These are phyloP conservation scores for Pichia gijzeniarum DNA, from an alignment of 805 yeast genomes.

Conservation along the genomic window DNA sequence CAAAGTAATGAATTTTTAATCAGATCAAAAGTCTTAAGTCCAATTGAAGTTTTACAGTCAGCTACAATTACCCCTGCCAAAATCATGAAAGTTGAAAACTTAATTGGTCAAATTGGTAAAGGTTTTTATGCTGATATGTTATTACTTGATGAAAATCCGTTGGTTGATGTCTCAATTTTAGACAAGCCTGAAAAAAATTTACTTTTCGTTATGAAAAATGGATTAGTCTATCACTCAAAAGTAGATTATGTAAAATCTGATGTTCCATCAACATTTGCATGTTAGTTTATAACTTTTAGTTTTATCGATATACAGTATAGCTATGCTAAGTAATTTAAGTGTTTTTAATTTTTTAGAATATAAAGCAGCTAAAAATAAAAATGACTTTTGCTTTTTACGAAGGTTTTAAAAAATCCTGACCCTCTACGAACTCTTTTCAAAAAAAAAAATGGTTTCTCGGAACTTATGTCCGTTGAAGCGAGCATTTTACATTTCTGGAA, in stretches of 20 bases:
- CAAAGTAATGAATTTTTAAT: conserved; percentile 26
- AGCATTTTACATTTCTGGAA: no score
- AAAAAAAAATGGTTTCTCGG: no score
- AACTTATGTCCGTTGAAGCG: no score
- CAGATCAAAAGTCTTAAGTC: conserved; percentile 20
- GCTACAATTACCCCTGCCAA: conserved; percentile 27
- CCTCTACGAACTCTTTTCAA: no score
- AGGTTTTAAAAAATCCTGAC: no score
- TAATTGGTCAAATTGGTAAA: conserved; percentile 24
- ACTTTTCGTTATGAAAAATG: conserved; percentile 23
- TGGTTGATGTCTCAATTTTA: conserved; percentile 21
- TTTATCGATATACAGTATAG: no score
- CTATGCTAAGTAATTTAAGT: no score
- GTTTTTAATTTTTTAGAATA: no score
- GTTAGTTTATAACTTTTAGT: no score
- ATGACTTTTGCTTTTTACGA: no score
- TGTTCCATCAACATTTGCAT: conserved; percentile 3
- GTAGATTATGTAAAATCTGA: conserved; percentile 9
- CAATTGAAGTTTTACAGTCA: conserved; percentile 24
- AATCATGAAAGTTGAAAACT: conserved; percentile 14
- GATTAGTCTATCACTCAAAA: conserved; percentile 17
- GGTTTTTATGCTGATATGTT: conserved; percentile 26
- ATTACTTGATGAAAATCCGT: conserved; percentile 22
- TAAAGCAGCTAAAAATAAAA: no score
- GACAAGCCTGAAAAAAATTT: conserved; percentile 25